Conservation (phyloP, 2,329 filamentous ascomycete species). For the Penicillium corylophilum region DNA sequence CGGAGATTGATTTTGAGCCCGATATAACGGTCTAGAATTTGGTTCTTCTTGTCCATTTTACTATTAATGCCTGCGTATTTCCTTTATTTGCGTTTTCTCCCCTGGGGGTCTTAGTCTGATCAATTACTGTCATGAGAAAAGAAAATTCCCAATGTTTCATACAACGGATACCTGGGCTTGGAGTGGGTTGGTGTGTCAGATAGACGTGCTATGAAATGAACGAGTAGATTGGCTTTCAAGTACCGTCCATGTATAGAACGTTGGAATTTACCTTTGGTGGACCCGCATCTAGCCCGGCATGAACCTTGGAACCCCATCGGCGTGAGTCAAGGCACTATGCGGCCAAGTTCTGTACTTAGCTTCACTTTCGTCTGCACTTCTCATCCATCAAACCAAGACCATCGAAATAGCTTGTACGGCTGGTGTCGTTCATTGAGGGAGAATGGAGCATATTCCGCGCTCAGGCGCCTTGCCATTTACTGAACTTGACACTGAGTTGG, state of each 20-base stretch:
- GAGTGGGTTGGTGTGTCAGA: slow-evolving; percentile 7
- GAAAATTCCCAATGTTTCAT: slow-evolving; percentile 3
- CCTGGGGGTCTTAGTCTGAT: slow-evolving; percentile 12
- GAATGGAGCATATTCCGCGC: background rate
- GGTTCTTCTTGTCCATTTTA: slow-evolving; percentile 22
- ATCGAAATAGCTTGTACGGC: background rate
- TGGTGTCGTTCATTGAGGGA: no score
- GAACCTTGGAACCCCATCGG: no score
- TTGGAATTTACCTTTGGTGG: background rate
- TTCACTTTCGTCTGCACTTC: background rate
- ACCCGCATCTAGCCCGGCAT: background rate
- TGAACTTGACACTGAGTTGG: no score
- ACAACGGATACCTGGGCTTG: background rate
- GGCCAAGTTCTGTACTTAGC: background rate
- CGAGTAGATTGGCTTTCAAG: slow-evolving; percentile 2
- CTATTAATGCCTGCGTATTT: slow-evolving; percentile 23
- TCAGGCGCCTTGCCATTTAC: background rate
- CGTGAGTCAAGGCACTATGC: background rate
- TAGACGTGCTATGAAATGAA: slow-evolving; percentile 13
- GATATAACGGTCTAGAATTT: slow-evolving; percentile 14
- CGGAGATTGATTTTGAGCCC: slow-evolving; percentile 1
- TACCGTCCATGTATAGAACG: no score
- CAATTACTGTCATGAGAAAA: slow-evolving; percentile 20
- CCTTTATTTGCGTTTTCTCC: slow-evolving; percentile 7
- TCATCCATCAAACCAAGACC: background rate